Evolutionary conservation across 1,284 basidiomycete genomes (phyloP), one percentile per base, ranked within the genome.

Genomic region (Cryptococcus depauperatus): DNA sequence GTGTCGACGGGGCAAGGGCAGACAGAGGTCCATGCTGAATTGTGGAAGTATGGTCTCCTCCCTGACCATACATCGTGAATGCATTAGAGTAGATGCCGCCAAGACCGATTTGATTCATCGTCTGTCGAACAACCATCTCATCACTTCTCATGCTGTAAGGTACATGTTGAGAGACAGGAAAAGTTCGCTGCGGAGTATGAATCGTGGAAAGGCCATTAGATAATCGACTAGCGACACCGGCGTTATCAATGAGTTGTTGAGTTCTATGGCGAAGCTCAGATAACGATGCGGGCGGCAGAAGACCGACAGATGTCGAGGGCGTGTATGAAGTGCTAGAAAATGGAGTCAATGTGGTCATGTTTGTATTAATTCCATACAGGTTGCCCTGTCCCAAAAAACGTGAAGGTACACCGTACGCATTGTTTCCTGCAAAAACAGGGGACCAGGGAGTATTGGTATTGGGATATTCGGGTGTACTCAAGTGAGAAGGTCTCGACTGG

Each of bases 181-280:
- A 10, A n/a, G n/a, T n/a, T 30, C 29, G 10, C 21, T 75, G 75
- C 42, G 78, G 80, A 2, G 81, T 77, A 3, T 80, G 79, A 29
- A 78, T n/a, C n/a, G 70, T 10, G 10, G 29, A 47, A 84, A 72
- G 46, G 56, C 56, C 23, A 62, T 52, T 79, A 75, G 35, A 77
- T 60, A 11, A n/a, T 11, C 29, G 29, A 30, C 29, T 30, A 30
- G n/a, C 29, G n/a, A n/a, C 29, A n/a, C 29, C 29, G 57, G 82
- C 81, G 41, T 72, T 66, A 13, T 80, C 81, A 59, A 92, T 88
- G 33, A 84, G 86, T 30, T 84, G 83, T 68, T 90, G 88, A 35
- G 85, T 84, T 66, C 88, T 87, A 55, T 79, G 85, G 54, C 85
- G 81, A 50, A 89, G 74, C 69, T 89, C 88, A n/a, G 84, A 80